Base-by-base conservation (phyloP, 129 eudicot genomes). In the Glebionis coronaria region DNA sequence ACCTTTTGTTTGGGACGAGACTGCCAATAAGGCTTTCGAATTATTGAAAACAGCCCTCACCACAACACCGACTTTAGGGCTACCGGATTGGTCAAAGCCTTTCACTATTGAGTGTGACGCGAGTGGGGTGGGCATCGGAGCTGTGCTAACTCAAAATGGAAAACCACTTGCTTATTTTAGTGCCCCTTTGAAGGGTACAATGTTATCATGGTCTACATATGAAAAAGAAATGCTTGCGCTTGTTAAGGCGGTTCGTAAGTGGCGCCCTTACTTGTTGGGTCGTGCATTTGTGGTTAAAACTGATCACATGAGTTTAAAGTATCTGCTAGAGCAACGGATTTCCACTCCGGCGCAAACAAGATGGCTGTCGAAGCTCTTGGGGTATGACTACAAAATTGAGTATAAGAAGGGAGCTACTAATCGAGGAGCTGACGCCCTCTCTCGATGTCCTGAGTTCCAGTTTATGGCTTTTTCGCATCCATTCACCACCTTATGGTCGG, bases 321-420 rank as follows among this genome's bases (percentile, higher is more conserved):
- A 64, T 23, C 35, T 64, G 7, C 13, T 42, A 9, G 69, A 64
- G 13, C 55, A 64, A 64, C 35, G 55, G 0, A 1, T 64, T 3
- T 3, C 72, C 21, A 67, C 61, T 0, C 60, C 72, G 23, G 60
- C 60, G 0, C 72, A 67, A 3, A 27, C 58, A 0, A 12, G 57
- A 23, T 71, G 76, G 76, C 3, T 71, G 4, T 18, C 76, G 2
- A 71, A 71, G 1, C 47, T 71, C 1, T 35, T 61, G 47, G 66
- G 66, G 1, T 31, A 4, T 61, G 66, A 61, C 16, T 61, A 35
- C 4, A n/a, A 15, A 8, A 61, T 71, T 47, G 57, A 20, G 29
- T 60, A 71, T 12, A 71, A 60, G 20, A 71, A 50, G 2, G 61
- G 69, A 61, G 54, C 11, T 4, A 9, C 56, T 1, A 71, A 71